Conservation (phyloP, 148 eudicot genomes). For the Gaultheria prostrata region DNA sequence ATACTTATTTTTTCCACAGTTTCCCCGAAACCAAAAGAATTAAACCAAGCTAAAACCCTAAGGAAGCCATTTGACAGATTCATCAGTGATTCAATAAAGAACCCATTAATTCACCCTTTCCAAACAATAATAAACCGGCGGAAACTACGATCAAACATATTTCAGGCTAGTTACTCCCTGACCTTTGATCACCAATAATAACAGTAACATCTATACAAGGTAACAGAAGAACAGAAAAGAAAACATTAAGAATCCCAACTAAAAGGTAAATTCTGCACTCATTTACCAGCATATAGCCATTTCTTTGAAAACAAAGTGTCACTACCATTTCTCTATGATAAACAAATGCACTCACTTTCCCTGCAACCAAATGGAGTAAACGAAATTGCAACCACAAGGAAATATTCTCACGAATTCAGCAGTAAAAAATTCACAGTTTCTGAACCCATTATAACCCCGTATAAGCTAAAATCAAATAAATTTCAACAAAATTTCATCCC, state of each 20-base stretch:
- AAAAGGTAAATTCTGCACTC: conserved; percentile 2
- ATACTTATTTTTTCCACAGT: background rate
- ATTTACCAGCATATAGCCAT: background rate
- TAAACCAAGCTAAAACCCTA: background rate
- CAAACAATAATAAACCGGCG: background rate
- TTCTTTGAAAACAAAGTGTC: background rate
- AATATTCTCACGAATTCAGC: background rate
- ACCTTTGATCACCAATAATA: background rate
- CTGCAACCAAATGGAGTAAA: background rate
- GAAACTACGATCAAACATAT: background rate
- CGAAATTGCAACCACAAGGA: background rate
- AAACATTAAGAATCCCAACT: background rate
- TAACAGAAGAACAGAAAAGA: background rate
- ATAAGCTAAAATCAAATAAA: background rate
- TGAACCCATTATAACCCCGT: background rate
- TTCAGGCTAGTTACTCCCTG: background rate
- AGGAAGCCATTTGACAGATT: background rate
- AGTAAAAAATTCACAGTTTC: background rate
- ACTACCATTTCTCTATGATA: background rate
- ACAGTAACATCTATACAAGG: background rate
- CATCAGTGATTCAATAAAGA: background rate
- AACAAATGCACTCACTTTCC: background rate
- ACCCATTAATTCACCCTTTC: background rate
- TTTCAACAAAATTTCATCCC: background rate
- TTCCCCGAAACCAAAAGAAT: background rate